Percentiles rank a stretch among this genome's conserved stretches.
Evolutionary conservation across 257 asterid genomes (phyloP).

Genomic region (Ilex asprella): DNA sequence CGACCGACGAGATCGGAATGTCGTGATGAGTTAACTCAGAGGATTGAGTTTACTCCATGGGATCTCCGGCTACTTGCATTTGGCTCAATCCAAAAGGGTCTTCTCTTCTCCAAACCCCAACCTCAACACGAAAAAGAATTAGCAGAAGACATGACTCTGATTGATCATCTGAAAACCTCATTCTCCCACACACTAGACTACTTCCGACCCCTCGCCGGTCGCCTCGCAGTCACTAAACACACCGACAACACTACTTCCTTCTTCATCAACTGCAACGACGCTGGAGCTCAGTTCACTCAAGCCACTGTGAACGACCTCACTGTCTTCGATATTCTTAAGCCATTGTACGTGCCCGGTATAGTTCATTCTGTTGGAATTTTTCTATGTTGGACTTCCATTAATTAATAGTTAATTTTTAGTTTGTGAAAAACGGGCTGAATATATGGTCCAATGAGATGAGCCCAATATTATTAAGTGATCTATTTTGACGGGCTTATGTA

Average conservation of each 20-base stretch:
- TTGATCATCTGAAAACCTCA: constrained; percentile 25
- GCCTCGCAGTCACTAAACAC: constrained; percentile 5
- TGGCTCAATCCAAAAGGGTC: constrained; percentile 26
- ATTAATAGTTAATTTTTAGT: too few species aligned
- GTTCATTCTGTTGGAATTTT: too few species aligned
- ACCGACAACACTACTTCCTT: constrained; percentile 2
- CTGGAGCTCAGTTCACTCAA: constrained; percentile 20
- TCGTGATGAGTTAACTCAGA: neutral
- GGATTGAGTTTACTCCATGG: constrained; percentile 22
- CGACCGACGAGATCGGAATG: neutral
- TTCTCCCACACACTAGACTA: constrained; percentile 23
- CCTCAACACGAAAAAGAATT: neutral
- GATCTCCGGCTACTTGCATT: constrained; percentile 13
- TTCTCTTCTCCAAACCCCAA: constrained; percentile 23
- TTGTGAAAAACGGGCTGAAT: too few species aligned
- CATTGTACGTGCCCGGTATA: constrained; percentile 13
- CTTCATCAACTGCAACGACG: constrained; percentile 23
- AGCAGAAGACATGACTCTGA: constrained; percentile 1
- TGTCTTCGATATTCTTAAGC: constrained; percentile 18
- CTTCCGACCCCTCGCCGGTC: constrained; percentile 37
- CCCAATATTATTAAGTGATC: too few species aligned
- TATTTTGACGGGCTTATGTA: too few species aligned
- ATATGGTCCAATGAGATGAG: too few species aligned
- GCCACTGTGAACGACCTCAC: constrained; percentile 12
- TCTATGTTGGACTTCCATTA: too few species aligned